phyloP scores from a whole-genome alignment of 2,329 filamentous ascomycete species.

The Coniosporium tulheliwenetii region DNA sequence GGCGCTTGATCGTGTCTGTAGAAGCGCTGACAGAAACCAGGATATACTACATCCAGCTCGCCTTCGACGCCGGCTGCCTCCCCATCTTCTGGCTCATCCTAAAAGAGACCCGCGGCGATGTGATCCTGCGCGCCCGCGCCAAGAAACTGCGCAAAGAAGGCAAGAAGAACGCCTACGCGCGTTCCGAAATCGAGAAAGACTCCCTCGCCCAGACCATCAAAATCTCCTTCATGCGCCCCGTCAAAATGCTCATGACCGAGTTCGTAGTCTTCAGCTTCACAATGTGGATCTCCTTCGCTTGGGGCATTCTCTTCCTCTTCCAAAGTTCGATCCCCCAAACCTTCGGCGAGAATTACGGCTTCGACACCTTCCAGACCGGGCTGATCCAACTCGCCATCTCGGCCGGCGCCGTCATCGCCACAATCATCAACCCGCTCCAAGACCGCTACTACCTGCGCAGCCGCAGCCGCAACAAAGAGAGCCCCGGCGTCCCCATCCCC shows the following conservation, averaged over 20 bases:
- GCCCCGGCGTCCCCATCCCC: slow-evolving; percentile 22
- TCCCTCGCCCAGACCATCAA: slow-evolving; percentile 13
- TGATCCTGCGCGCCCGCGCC: slow-evolving; percentile 24
- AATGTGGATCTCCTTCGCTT: slow-evolving; percentile 27
- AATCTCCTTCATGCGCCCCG: slow-evolving; percentile 23
- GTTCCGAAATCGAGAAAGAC: slow-evolving; percentile 12
- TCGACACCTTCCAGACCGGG: slow-evolving; percentile 14
- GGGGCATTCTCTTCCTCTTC: slow-evolving; percentile 28
- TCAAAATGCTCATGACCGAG: slow-evolving; percentile 24
- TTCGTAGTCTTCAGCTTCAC: slow-evolving; percentile 28
- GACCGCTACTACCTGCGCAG: slow-evolving; percentile 15
- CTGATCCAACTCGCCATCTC: slow-evolving; percentile 26
- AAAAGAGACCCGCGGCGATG: slow-evolving; percentile 24
- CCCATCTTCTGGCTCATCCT: slow-evolving; percentile 25
- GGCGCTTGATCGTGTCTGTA: slow-evolving; percentile 6
- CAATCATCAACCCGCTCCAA: slow-evolving; percentile 22
- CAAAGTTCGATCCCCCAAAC: slow-evolving; percentile 24
- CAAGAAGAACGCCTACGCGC: slow-evolving; percentile 13
- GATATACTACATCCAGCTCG: slow-evolving; percentile 30
- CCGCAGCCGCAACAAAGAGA: slow-evolving; percentile 18
- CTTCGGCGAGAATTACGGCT: slow-evolving; percentile 21
- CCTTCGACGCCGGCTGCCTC: slow-evolving; percentile 24
- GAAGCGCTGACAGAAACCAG: slow-evolving; percentile 8
- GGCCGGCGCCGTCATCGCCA: slow-evolving; percentile 25
- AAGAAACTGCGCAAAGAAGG: slow-evolving; percentile 22